Percentiles rank a stretch among this genome's conserved stretches.
Conservation (phyloP, 2,329 filamentous ascomycete species). For the Trichoderma atrobrunneum region DNA sequence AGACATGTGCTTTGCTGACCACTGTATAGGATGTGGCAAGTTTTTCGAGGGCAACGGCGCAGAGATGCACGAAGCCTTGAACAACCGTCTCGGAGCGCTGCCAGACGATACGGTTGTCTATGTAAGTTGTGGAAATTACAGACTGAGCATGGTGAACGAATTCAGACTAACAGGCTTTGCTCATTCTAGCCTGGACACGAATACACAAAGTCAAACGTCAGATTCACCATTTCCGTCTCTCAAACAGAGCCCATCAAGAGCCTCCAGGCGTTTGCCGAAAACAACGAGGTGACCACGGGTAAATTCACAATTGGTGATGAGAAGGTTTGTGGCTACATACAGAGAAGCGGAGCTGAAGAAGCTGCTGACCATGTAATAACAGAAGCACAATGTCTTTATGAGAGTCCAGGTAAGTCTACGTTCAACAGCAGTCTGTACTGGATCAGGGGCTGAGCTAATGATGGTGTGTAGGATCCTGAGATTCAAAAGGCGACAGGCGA, state of each 20-base stretch:
- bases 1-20: background rate
- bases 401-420: constrained; percentile 63
- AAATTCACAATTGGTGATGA: constrained; percentile 97
- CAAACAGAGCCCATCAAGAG: constrained; percentile 74
- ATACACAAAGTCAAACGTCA: constrained; percentile 96
- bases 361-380: background rate
- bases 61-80: constrained; percentile 92
- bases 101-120: constrained; percentile 92
- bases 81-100: constrained; percentile 74
- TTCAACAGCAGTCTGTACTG: background rate
- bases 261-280: constrained; percentile 71
- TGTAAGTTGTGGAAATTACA: constrained; percentile 49
- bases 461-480: constrained; percentile 61
- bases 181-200: constrained; percentile 77
- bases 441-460: constrained; percentile 4
- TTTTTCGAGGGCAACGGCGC: constrained; percentile 91
- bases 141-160: background rate
- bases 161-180: background rate
- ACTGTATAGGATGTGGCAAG: constrained; percentile 69
- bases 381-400: constrained; percentile 98
- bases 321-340: constrained; percentile 61
- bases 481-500: constrained; percentile 83
- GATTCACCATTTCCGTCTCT: constrained; percentile 75
- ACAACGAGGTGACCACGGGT: constrained; percentile 85
- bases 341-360: background rate